Evolutionary conservation across 164 flowering plant genomes (phyloP).

Genomic region (Litsea cubeba): DNA sequence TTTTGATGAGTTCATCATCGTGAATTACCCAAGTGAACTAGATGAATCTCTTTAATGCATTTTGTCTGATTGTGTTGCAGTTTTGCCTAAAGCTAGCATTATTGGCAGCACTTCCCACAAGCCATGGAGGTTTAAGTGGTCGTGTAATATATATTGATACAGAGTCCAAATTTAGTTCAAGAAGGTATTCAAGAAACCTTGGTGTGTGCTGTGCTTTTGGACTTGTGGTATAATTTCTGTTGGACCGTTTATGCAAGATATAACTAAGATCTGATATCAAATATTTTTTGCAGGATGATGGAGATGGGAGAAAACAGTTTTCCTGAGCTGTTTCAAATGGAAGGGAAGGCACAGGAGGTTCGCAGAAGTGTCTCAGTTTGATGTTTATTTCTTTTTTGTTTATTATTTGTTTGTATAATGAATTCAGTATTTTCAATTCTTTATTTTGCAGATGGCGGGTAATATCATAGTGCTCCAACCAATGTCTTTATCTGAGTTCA

Average conservation of each 20-base stretch:
- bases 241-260: not conserved
- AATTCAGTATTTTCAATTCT: not conserved
- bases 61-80: conserved; percentile 30
- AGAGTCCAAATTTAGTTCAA: conserved; percentile 81
- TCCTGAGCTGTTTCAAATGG: conserved; percentile 61
- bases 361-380: not conserved
- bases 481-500: conserved; percentile 63
- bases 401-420: not conserved
- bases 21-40: not conserved
- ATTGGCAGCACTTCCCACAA: conserved; percentile 62
- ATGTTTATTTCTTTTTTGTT: not conserved
- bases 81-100: conserved; percentile 80
- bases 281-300: conserved; percentile 47
- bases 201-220: not conserved
- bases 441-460: conserved; percentile 69
- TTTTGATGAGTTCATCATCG: not conserved
- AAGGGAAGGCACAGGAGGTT: conserved; percentile 77
- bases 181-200: conserved; percentile 40
- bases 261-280: not conserved
- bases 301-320: conserved; percentile 77
- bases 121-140: conserved; percentile 74
- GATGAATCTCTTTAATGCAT: not conserved
- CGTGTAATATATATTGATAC: conserved; percentile 71
- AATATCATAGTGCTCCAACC: conserved; percentile 77
- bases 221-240: not conserved